A percentile compares a stretch with the other conserved stretches of the same genome.
Evolutionary conservation across 2,329 filamentous ascomycete genomes (phyloP).

Genomic region (Annulohypoxylon truncatum): DNA sequence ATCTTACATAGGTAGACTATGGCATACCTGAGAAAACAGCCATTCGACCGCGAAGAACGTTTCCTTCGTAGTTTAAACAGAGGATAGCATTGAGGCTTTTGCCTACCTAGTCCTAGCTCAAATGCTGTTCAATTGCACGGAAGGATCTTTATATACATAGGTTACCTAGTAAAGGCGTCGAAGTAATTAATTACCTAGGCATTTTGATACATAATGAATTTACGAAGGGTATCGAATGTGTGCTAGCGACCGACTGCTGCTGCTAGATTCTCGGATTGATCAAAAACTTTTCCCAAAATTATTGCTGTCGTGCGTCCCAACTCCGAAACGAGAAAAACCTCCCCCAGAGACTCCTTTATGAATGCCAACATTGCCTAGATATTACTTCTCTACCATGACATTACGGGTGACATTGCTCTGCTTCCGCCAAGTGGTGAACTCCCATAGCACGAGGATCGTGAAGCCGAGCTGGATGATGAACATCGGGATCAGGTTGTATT

Average conservation of each 20-base stretch:
- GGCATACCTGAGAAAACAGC: background rate
- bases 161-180: too few relatives aligned
- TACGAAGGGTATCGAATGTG: constrained; percentile 8
- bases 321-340: background rate
- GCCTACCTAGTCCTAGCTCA: too few relatives aligned
- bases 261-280: background rate
- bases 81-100: too few relatives aligned
- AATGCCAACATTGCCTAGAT: background rate
- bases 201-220: background rate
- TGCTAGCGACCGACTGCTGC: background rate
- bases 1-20: too few relatives aligned
- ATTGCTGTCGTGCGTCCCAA: background rate
- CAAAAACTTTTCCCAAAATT: background rate
- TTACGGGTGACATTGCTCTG: constrained; percentile 9
- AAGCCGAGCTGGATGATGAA: constrained; percentile 44
- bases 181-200: background rate
- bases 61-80: too few relatives aligned
- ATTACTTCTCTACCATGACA: constrained; percentile 18
- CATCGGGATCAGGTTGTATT: constrained; percentile 53
- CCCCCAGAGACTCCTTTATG: background rate
- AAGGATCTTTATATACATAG: background rate
- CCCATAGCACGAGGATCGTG: constrained; percentile 41
- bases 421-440: constrained; percentile 38
- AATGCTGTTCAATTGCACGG: too few relatives aligned
- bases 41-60: background rate